These are phyloP conservation scores for Datura wrightii DNA, from an alignment of 257 asterid species.

Conservation along the genomic window DNA sequence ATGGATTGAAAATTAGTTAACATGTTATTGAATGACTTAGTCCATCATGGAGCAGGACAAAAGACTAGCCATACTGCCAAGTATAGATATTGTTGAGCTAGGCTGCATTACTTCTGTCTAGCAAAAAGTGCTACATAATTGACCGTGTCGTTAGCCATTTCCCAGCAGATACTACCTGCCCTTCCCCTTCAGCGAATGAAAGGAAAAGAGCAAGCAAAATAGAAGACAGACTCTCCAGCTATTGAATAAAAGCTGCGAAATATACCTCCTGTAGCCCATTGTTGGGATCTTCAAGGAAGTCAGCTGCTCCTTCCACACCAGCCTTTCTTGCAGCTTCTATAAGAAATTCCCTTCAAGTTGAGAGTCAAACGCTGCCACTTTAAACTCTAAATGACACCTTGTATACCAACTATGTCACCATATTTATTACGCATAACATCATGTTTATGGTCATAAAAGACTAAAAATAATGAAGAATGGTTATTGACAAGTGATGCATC, in stretches of 20 bases:
- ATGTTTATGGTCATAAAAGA: not conserved
- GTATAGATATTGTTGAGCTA: not conserved
- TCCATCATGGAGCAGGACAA: slow-evolving; percentile 16
- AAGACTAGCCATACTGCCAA: not conserved
- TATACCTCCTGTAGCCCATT: slow-evolving; percentile 86
- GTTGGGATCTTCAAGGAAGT: slow-evolving; percentile 83
- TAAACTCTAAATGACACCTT: slow-evolving; percentile 11
- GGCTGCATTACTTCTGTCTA: slow-evolving; percentile 4
- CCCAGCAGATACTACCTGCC: not conserved
- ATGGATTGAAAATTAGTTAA: not conserved
- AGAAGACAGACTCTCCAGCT: not conserved
- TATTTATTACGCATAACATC: not conserved
- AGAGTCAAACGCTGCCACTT: slow-evolving; percentile 29
- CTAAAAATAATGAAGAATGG: not conserved
- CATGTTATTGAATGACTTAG: not conserved
- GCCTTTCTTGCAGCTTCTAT: slow-evolving; percentile 73
- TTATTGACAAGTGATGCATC: not conserved
- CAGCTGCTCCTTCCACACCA: slow-evolving; percentile 91
- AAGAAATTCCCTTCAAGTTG: slow-evolving; percentile 66
- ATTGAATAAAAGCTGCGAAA: not conserved
- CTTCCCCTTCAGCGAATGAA: not conserved
- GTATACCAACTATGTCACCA: not conserved
- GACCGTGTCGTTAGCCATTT: not conserved
- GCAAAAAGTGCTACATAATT: not conserved
- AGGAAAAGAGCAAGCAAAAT: not conserved